phyloP scores from a whole-genome alignment of 1,139 yeast species.

The Saccharomyces hybrid region DNA sequence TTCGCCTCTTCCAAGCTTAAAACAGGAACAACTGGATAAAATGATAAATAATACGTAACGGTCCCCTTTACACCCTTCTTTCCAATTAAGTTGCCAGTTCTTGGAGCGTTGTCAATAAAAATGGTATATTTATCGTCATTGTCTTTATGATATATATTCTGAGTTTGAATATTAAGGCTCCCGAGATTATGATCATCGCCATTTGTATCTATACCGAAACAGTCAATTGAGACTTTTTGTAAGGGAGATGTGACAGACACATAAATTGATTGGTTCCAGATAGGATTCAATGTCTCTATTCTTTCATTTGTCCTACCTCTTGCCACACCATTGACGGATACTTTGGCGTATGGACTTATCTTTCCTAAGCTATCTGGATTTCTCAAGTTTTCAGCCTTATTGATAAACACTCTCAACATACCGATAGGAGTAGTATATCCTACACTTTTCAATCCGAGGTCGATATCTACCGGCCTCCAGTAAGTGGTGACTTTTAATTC shows the following conservation, averaged over 20 bases:
- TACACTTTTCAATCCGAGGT: conserved; percentile 53
- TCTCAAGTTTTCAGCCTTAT: conserved; percentile 62
- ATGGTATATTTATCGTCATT: conserved; percentile 58
- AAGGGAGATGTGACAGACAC: conserved; percentile 70
- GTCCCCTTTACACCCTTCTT: conserved; percentile 71
- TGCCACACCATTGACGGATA: conserved; percentile 65
- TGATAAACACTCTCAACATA: conserved; percentile 65
- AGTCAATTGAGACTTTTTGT: conserved; percentile 75
- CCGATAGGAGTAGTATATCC: conserved; percentile 91
- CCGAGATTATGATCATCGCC: conserved; percentile 82
- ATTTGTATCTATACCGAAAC: conserved; percentile 73
- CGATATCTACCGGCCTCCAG: conserved; percentile 81
- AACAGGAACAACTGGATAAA: conserved; percentile 74
- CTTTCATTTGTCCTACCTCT: conserved; percentile 65
- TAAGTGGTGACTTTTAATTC: conserved; percentile 57
- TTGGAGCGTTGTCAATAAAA: conserved; percentile 47
- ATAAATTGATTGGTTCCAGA: conserved; percentile 76
- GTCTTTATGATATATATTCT: conserved; percentile 53
- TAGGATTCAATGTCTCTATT: conserved; percentile 65
- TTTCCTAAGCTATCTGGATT: conserved; percentile 81
- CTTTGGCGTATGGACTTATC: conserved; percentile 81
- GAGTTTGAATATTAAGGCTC: conserved; percentile 57
- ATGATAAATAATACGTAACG: conserved; percentile 61
- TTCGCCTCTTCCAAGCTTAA: conserved; percentile 62
- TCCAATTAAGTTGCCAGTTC: conserved; percentile 55